Conservation (phyloP, 1,139 yeast genomes). For the Sugiyamaella castrensis region DNA sequence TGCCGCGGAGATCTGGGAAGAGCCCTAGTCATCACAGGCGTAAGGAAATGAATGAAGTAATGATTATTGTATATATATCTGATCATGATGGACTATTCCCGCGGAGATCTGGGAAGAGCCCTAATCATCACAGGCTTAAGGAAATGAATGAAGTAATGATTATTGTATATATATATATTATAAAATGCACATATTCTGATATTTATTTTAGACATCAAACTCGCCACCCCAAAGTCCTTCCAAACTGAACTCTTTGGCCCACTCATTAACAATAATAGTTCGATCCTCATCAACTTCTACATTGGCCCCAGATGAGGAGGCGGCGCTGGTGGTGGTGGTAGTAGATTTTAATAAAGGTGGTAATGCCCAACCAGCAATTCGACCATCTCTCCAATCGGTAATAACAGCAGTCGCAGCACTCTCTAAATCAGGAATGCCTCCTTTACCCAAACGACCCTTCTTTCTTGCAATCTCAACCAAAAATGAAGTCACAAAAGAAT, state of each 20-base stretch:
- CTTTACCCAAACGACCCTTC: conserved; percentile 87
- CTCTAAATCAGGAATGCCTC: conserved; percentile 87
- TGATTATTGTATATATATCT: too few species aligned
- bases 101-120: too few species aligned
- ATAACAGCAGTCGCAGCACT: conserved; percentile 81
- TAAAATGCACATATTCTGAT: too few species aligned
- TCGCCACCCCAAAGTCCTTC: conserved; percentile 57
- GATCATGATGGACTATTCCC: too few species aligned
- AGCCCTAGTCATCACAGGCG: too few species aligned
- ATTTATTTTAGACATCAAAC: conserved; percentile 13
- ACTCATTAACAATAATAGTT: conserved; percentile 77
- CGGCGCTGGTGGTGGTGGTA: conserved; percentile 33
- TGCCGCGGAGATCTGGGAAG: too few species aligned
- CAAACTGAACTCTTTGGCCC: conserved; percentile 94
- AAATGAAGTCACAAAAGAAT: conserved; percentile 58
- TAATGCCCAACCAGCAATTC: conserved; percentile 84
- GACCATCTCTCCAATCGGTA: conserved; percentile 97
- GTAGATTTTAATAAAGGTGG: conserved; percentile 47
- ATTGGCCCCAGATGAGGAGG: conserved; percentile 34
- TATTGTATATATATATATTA: too few species aligned
- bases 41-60: too few species aligned
- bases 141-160: too few species aligned
- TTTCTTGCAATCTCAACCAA: conserved; percentile 90
- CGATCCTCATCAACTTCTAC: conserved; percentile 47
- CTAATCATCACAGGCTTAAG: too few species aligned